Conservation (phyloP, 352 stramenopile species). For the Pythium rishiriense region DNA sequence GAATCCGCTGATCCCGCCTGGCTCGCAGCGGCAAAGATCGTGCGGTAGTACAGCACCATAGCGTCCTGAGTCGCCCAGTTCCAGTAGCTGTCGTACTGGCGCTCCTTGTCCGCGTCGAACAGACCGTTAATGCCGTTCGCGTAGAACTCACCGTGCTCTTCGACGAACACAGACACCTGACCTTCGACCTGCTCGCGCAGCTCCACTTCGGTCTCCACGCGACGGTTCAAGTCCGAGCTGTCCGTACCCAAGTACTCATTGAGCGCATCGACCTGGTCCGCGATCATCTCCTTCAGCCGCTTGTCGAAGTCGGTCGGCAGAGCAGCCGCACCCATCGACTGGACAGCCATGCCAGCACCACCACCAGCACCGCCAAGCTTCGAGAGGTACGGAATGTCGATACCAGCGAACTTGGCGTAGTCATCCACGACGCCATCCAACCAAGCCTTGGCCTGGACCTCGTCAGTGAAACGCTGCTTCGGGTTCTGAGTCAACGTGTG, state of each 20-base stretch:
- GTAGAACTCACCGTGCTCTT: conserved; percentile 47
- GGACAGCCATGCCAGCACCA: conserved; percentile 17
- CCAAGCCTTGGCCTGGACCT: conserved; percentile 73
- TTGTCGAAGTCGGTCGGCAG: conserved; percentile 35
- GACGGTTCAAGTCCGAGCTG: conserved; percentile 31
- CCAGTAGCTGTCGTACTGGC: conserved; percentile 55
- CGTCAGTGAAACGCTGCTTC: conserved; percentile 64
- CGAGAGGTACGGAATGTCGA: conserved; percentile 45
- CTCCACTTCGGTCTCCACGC: conserved; percentile 32
- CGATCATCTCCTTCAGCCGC: conserved; percentile 36
- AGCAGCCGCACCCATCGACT: conserved; percentile 22
- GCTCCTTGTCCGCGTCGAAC: conserved; percentile 47
- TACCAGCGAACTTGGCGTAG: conserved; percentile 52
- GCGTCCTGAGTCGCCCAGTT: conserved; percentile 61
- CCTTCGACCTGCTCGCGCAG: conserved; percentile 40
- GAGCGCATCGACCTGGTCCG: conserved; percentile 34
- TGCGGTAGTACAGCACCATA: conserved; percentile 42
- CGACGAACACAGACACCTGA: conserved; percentile 32
- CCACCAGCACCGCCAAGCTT: conserved; percentile 30
- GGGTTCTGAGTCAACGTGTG: conserved; percentile 70
- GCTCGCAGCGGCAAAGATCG: conserved; percentile 24
- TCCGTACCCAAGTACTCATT: conserved; percentile 38
- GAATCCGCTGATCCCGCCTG: neutral
- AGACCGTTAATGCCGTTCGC: conserved; percentile 40
- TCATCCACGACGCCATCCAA: conserved; percentile 76